Percentiles rank a stretch among this genome's conserved stretches.
These are phyloP conservation scores for Pneumocystis murina DNA, from an alignment of 1,139 yeast genomes.

Conservation along the genomic window DNA sequence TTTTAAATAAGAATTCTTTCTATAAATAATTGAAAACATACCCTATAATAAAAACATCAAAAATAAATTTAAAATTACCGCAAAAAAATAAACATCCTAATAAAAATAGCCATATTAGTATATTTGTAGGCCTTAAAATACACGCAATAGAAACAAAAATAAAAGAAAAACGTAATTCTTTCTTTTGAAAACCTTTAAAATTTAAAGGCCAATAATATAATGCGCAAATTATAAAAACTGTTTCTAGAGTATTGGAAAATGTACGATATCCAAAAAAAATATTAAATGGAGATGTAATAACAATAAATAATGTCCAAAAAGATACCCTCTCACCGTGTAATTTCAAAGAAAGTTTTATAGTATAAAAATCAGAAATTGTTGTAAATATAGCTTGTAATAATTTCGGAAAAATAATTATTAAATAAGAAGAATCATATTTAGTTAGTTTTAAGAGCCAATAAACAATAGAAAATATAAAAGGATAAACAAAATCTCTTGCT, in stretches of 20 bases:
- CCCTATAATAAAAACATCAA: slow-evolving; percentile 12
- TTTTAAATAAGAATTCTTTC: slow-evolving; percentile 17
- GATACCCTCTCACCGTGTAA: slow-evolving; percentile 18
- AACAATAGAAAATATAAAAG: slow-evolving; percentile 44
- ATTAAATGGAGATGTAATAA: slow-evolving; percentile 52
- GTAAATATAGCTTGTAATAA: slow-evolving; percentile 56
- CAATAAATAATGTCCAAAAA: slow-evolving; percentile 4
- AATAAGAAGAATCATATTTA: slow-evolving; percentile 23
- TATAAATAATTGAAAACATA: slow-evolving; percentile 15
- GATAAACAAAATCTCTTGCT: slow-evolving; percentile 67
- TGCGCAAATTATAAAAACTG: slow-evolving; percentile 55
- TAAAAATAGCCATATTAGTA: slow-evolving; percentile 47
- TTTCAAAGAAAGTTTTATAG: slow-evolving; percentile 15
- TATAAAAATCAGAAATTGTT: slow-evolving; percentile 46
- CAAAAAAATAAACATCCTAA: background rate
- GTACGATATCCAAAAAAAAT: slow-evolving; percentile 72
- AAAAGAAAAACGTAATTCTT: slow-evolving; percentile 18
- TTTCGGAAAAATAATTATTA: slow-evolving; percentile 36
- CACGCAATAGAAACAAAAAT: slow-evolving; percentile 42
- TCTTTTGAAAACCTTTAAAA: background rate
- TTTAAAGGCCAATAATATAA: slow-evolving; percentile 63
- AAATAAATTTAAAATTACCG: slow-evolving; percentile 3
- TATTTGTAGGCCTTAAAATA: slow-evolving; percentile 72
- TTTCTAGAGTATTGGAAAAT: slow-evolving; percentile 73
- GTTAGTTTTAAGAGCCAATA: slow-evolving; percentile 24